phyloP scores from a whole-genome alignment of 1,284 basidiomycete genomes.

The Lentinula novae-zelandiae region DNA sequence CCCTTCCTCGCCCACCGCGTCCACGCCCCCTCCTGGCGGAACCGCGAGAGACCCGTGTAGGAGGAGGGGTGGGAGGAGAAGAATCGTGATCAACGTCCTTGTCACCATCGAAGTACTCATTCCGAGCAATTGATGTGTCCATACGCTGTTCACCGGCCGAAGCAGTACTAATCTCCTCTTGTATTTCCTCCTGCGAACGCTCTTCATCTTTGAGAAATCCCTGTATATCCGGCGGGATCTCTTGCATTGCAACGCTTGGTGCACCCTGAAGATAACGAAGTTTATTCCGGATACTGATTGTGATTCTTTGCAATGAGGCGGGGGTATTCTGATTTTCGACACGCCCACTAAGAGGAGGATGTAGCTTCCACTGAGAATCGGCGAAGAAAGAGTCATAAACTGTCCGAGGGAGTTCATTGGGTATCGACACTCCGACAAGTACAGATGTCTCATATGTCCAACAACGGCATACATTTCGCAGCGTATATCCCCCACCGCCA shows the following conservation, averaged over 20 bases:
- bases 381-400: slow-evolving; percentile 94
- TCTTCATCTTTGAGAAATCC: slow-evolving; percentile 80
- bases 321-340: slow-evolving; percentile 93
- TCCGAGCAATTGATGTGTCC: slow-evolving; percentile 49
- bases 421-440: slow-evolving; percentile 80
- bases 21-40: slow-evolving; percentile 21
- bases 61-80: slow-evolving; percentile 14
- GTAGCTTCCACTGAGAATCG: slow-evolving; percentile 87
- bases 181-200: slow-evolving; percentile 64
- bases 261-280: slow-evolving; percentile 92
- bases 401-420: slow-evolving; percentile 85
- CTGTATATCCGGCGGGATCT: slow-evolving; percentile 90
- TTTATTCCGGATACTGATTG: slow-evolving; percentile 84
- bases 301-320: slow-evolving; percentile 81
- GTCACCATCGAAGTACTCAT: slow-evolving; percentile 74
- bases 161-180: slow-evolving; percentile 60
- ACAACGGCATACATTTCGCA: slow-evolving; percentile 95
- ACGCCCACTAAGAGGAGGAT: slow-evolving; percentile 86
- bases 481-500: slow-evolving; percentile 95
- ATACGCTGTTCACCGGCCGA: slow-evolving; percentile 53
- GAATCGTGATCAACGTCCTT: slow-evolving; percentile 55
- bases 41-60: slow-evolving; percentile 14
- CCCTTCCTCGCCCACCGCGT: slow-evolving; percentile 13
- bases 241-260: slow-evolving; percentile 94
- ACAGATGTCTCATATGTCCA: slow-evolving; percentile 99